Evolutionary conservation across 1,284 basidiomycete species (phyloP).

Genomic region (Singerocomus rubriflavus): DNA sequence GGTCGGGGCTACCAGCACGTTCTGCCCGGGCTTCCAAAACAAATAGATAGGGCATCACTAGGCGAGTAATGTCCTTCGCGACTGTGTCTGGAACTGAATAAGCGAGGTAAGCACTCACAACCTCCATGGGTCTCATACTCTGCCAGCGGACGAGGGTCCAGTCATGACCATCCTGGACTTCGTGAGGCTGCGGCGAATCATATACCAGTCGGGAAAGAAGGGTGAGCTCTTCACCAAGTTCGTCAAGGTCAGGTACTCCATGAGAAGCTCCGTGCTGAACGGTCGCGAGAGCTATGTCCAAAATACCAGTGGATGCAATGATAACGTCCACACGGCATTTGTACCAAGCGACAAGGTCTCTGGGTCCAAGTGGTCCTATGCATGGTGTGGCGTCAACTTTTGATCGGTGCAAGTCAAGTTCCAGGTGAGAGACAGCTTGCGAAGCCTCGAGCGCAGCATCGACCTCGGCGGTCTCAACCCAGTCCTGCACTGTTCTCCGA

Average conservation of each 20-base stretch:
- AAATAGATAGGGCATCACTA: slow-evolving; percentile 89
- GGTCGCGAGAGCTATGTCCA: slow-evolving; percentile 75
- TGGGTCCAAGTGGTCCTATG: slow-evolving; percentile 18
- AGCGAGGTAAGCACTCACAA: slow-evolving; percentile 73
- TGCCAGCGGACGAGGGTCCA: slow-evolving; percentile 79
- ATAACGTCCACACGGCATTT: slow-evolving; percentile 57
- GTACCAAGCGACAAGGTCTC: slow-evolving; percentile 74
- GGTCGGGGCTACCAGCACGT: slow-evolving; percentile 68
- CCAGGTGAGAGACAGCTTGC: slow-evolving; percentile 10
- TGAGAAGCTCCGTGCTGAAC: slow-evolving; percentile 85
- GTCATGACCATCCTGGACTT: slow-evolving; percentile 43
- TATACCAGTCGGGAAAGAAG: slow-evolving; percentile 84
- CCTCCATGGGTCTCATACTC: slow-evolving; percentile 56
- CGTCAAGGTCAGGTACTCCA: slow-evolving; percentile 76
- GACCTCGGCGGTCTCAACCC: slow-evolving; percentile 50
- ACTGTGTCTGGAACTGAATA: slow-evolving; percentile 65
- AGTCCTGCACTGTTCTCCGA: slow-evolving; percentile 55
- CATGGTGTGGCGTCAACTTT: not conserved
- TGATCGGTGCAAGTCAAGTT: slow-evolving; percentile 8
- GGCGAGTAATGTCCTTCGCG: slow-evolving; percentile 66
- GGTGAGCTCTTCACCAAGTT: slow-evolving; percentile 85
- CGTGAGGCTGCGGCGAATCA: slow-evolving; percentile 54
- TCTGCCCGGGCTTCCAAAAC: slow-evolving; percentile 86
- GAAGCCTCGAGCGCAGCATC: slow-evolving; percentile 38
- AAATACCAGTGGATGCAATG: slow-evolving; percentile 66